Evolutionary conservation across 257 asterid genomes (phyloP).

Genomic region (Hygrophila difformis): DNA sequence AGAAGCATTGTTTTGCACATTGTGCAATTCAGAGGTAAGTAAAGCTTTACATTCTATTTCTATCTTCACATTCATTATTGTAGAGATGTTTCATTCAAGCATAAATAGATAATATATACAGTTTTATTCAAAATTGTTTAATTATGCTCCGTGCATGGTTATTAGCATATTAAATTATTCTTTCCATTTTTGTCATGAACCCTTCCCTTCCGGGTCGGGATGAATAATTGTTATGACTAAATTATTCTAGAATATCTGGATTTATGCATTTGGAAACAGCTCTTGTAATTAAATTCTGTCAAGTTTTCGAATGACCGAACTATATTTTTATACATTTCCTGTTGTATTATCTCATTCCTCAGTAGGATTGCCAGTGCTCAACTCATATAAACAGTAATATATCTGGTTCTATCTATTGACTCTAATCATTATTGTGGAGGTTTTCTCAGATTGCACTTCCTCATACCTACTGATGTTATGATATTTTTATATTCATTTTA

Average conservation of each 20-base stretch:
- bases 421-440: background rate
- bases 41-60: background rate
- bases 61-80: background rate
- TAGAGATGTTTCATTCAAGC: background rate
- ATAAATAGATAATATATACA: background rate
- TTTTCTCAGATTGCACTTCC: slow-evolving; percentile 5
- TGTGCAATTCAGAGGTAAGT: slow-evolving; percentile 92
- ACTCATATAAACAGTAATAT: no score
- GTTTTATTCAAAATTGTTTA: background rate
- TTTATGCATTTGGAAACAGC: background rate
- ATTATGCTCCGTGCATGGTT: background rate
- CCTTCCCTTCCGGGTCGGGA: background rate
- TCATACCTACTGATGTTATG: slow-evolving; percentile 7
- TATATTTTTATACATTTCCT: background rate
- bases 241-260: background rate
- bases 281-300: background rate
- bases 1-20: slow-evolving; percentile 95
- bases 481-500: slow-evolving; percentile 7
- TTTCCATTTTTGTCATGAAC: no score
- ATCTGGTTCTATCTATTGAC: no score
- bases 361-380: no score
- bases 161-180: no score
- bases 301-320: background rate
- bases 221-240: background rate
- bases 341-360: background rate